Conservation (phyloP, 768 basidiomycete genomes). For the Mycena vulgaris region DNA sequence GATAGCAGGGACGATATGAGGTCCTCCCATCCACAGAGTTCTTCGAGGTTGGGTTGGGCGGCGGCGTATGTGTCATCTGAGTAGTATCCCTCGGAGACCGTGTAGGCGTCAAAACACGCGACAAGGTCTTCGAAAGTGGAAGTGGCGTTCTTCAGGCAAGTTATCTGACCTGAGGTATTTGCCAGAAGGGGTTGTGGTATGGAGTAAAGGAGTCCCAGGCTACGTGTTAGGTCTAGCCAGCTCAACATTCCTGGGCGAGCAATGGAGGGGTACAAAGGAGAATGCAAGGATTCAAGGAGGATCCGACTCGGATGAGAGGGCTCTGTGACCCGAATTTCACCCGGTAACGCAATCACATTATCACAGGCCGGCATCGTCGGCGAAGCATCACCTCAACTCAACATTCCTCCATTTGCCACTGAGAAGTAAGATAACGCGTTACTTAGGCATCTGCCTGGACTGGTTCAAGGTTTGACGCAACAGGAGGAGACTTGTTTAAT, state of each 20-base stretch:
- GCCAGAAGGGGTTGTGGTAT: background rate
- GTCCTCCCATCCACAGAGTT: slow-evolving; percentile 49
- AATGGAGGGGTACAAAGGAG: too few species aligned
- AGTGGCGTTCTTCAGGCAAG: slow-evolving; percentile 23
- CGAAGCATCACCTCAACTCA: too few species aligned
- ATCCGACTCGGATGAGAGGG: too few species aligned
- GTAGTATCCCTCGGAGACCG: slow-evolving; percentile 48
- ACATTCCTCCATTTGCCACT: too few species aligned
- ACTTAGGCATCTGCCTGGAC: too few species aligned
- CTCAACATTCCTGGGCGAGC: slow-evolving; percentile 17
- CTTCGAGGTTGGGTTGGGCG: slow-evolving; percentile 49
- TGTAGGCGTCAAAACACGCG: slow-evolving; percentile 51
- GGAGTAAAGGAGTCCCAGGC: background rate
- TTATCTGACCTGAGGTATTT: slow-evolving; percentile 21
- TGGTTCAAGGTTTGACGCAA: too few species aligned
- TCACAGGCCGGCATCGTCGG: too few species aligned
- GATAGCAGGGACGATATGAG: slow-evolving; percentile 46
- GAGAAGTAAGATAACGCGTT: too few species aligned
- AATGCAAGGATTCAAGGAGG: too few species aligned
- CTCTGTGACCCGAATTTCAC: too few species aligned
- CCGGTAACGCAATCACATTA: too few species aligned
- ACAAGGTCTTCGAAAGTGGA: slow-evolving; percentile 43
- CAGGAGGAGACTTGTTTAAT: too few species aligned
- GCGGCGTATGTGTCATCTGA: slow-evolving; percentile 46
- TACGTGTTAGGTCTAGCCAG: slow-evolving; percentile 2